phyloP scores from a whole-genome alignment of 352 stramenopile species.

The Pythium utonaiense region DNA sequence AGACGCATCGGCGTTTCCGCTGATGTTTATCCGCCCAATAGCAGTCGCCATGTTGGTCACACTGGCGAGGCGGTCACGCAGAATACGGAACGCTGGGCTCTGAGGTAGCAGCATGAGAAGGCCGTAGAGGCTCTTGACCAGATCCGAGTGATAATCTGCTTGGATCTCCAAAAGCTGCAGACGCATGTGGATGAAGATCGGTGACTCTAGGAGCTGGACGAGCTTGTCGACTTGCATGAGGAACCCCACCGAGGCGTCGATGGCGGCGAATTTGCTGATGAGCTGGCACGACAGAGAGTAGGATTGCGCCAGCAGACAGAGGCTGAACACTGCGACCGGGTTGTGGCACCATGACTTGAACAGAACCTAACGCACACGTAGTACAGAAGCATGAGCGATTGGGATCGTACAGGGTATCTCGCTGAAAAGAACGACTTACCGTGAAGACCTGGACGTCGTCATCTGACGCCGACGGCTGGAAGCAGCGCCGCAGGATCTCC shows the following conservation, averaged over 20 bases:
- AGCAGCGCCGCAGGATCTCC: conserved; percentile 74
- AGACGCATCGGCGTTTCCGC: conserved; percentile 6
- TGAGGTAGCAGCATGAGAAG: conserved; percentile 98
- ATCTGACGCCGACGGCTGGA: conserved; percentile 58
- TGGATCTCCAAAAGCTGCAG: conserved; percentile 98
- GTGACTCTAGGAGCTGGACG: conserved; percentile 98
- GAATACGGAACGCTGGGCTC: conserved; percentile 78
- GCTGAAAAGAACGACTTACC: conserved; percentile 16
- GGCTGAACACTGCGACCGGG: conserved; percentile 94
- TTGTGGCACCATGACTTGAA: conserved; percentile 98
- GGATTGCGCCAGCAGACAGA: conserved; percentile 97
- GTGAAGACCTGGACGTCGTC: conserved; percentile 84
- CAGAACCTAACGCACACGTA: conserved; percentile 38
- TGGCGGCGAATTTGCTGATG: conserved; percentile 95
- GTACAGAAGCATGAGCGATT: background rate
- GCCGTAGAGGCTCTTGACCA: conserved; percentile 97
- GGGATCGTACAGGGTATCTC: background rate
- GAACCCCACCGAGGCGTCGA: conserved; percentile 97
- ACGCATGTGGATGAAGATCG: conserved; percentile 98
- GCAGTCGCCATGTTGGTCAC: conserved; percentile 87
- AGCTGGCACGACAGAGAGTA: conserved; percentile 97
- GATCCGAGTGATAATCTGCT: conserved; percentile 90
- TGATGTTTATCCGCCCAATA: conserved; percentile 75
- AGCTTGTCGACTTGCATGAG: conserved; percentile 99
- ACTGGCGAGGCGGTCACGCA: conserved; percentile 78